phyloP scores from a whole-genome alignment of 202 grass and related monocot genomes.

The Cymbopogon flexuosus region DNA sequence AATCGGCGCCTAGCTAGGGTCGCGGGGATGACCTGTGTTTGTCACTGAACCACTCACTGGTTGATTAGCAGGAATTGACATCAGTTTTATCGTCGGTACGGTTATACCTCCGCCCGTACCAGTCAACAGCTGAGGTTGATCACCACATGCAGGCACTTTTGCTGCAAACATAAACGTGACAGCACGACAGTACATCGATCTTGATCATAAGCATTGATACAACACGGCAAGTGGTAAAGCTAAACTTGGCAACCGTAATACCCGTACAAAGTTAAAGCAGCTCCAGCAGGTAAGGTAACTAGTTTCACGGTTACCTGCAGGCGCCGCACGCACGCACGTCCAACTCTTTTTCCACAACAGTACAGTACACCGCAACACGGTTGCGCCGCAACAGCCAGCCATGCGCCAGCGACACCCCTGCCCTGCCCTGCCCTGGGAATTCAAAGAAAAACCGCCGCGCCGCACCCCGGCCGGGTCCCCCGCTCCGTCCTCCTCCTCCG shows the following conservation, averaged over 20 bases:
- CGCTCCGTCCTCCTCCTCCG: too few relatives aligned
- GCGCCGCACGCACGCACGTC: not conserved
- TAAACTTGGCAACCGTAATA: too few relatives aligned
- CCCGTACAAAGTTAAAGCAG: not conserved
- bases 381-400: not conserved
- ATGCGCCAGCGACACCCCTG: not conserved
- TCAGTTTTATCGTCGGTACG: not conserved
- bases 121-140: too few relatives aligned
- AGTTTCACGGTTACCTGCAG: not conserved
- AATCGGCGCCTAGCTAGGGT: too few relatives aligned
- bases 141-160: not conserved
- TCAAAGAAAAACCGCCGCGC: constrained; percentile 2
- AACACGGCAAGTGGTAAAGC: too few relatives aligned
- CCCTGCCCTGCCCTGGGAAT: not conserved
- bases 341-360: not conserved
- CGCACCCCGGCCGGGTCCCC: not conserved
- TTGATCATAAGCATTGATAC: not conserved
- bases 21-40: too few relatives aligned
- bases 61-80: not conserved
- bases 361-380: not conserved
- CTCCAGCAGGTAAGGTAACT: not conserved
- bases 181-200: not conserved
- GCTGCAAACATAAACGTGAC: not conserved
- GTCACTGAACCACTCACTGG: too few relatives aligned
- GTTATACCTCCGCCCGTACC: not conserved